Percentiles rank a stretch among this genome's conserved stretches.
Conservation (phyloP, 257 asterid species). For the Verbena officinalis region DNA sequence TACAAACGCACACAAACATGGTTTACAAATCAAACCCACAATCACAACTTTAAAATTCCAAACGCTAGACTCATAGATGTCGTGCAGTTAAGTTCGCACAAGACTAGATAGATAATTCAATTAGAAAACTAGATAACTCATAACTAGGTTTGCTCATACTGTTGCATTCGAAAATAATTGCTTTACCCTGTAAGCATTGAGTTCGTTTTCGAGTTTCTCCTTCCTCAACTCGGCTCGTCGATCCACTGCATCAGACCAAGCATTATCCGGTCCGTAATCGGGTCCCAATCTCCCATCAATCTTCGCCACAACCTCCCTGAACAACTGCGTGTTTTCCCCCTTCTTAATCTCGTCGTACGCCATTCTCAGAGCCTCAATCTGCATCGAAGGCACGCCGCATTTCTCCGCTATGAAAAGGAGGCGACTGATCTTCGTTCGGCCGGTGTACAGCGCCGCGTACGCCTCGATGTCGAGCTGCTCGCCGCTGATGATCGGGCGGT, state of each 20-base stretch:
- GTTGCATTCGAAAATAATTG: slow-evolving; percentile 2
- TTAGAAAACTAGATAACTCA: background rate
- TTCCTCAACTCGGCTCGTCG: slow-evolving; percentile 75
- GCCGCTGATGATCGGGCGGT: slow-evolving; percentile 81
- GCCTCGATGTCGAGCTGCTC: slow-evolving; percentile 95
- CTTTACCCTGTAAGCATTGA: slow-evolving; percentile 79
- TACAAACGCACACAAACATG: background rate
- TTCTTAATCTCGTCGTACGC: slow-evolving; percentile 94
- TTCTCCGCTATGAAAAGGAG: slow-evolving; percentile 72
- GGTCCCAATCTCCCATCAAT: slow-evolving; percentile 80
- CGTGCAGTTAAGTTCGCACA: background rate
- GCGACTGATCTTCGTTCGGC: slow-evolving; percentile 84
- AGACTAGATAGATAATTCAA: background rate
- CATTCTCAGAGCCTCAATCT: slow-evolving; percentile 85
- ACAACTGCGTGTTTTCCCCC: slow-evolving; percentile 88
- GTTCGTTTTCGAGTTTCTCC: slow-evolving; percentile 94
- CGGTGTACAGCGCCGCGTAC: slow-evolving; percentile 82
- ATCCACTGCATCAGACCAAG: slow-evolving; percentile 83
- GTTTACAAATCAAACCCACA: slow-evolving; percentile 3
- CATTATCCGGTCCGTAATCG: slow-evolving; percentile 54
- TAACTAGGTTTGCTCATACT: background rate
- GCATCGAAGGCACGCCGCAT: slow-evolving; percentile 70
- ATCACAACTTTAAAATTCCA: background rate
- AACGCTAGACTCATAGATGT: slow-evolving; percentile 5
- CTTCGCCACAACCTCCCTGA: slow-evolving; percentile 76